Evolutionary conservation across 352 stramenopile genomes (phyloP), one percentile per base, ranked within the genome.

Genomic region (Phytophthora syringae): DNA sequence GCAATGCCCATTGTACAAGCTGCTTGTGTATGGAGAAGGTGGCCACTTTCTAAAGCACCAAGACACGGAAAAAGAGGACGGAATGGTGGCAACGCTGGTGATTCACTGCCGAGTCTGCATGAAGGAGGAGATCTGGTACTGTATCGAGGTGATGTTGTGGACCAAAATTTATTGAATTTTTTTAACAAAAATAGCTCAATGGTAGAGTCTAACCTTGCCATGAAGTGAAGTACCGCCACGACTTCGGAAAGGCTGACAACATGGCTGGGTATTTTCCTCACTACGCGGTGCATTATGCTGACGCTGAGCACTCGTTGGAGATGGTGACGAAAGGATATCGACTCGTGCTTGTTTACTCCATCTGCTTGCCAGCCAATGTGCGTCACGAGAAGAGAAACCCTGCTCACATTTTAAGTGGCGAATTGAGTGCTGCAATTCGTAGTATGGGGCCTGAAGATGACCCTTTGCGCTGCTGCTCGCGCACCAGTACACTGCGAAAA

Each of bases 11-110:
- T 34, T 60, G 51, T 80, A 84, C 63, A 84, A 87, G 70, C 20
- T 87, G 52, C 37, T 84, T 28, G 39, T 84, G 32, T 83, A 84
- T 37, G 75, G 70, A 22, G 12, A 64, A 36, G 74, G 63, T 27
- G 66, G 70, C 18, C 76, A 82, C 36, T 86, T 81, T 37, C 34
- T 67, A 3, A 66, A 67, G 21, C 74, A 84, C 32, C 68, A 73
- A 34, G 75, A 85, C 57, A 85, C 72, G 28, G 78, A 82, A 64
- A 84, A 84, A 27, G 56, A 87, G 48, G 63, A 55, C 11, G 70
- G 70, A 11, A 81, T 81, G 78, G 76, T 82, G 40, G 75, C 66
- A 7, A 84, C 75, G 15, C 57, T 86, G 6, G 48, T 84, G 32
- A 36, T 86, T 5, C 61, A 79, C 39, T 82, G 4, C 72, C 75